Evolutionary conservation across 495 filamentous ascomycete genomes (phyloP).

Genomic region (Trichoderma virens): DNA sequence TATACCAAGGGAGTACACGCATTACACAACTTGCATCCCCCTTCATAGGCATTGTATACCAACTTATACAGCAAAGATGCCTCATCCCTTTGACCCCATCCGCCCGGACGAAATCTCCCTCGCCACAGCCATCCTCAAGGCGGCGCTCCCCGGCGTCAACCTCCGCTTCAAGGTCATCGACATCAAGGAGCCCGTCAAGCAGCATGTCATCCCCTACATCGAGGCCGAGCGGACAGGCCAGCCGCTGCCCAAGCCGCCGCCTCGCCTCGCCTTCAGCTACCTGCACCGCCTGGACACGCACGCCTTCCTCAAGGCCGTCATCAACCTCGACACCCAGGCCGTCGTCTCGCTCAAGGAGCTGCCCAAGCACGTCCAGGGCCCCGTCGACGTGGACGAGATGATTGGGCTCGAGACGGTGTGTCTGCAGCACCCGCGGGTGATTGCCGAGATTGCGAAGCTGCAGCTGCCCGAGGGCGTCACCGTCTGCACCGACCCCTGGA

Average conservation of each 20-base stretch:
- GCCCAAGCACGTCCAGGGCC: conserved; percentile 51
- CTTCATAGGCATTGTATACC: no score
- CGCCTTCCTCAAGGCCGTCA: not conserved
- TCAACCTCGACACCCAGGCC: not conserved
- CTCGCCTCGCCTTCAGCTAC: not conserved
- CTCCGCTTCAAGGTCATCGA: conserved; percentile 7
- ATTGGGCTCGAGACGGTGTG: conserved; percentile 67
- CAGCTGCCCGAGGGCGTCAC: conserved; percentile 2
- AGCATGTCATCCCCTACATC: conserved; percentile 11
- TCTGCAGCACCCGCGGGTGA: conserved; percentile 49
- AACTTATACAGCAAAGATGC: no score
- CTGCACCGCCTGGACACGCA: not conserved
- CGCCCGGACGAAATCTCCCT: conserved; percentile 58
- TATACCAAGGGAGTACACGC: no score
- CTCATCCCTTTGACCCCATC: conserved; percentile 78
- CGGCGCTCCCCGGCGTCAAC: not conserved
- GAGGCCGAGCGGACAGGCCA: conserved; percentile 3
- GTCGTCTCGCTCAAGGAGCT: conserved; percentile 85
- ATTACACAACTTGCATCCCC: not conserved
- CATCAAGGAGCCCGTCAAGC: conserved; percentile 8
- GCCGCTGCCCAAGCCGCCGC: not conserved
- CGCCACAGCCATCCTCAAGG: not conserved
- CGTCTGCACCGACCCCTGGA: conserved; percentile 67
- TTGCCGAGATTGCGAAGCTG: conserved; percentile 8
- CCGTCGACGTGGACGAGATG: conserved; percentile 6